A percentile compares a stretch with the other conserved stretches of the same genome.
Evolutionary conservation across 1,284 basidiomycete species (phyloP).

Genomic region (Moesziomyces globuligerus): DNA sequence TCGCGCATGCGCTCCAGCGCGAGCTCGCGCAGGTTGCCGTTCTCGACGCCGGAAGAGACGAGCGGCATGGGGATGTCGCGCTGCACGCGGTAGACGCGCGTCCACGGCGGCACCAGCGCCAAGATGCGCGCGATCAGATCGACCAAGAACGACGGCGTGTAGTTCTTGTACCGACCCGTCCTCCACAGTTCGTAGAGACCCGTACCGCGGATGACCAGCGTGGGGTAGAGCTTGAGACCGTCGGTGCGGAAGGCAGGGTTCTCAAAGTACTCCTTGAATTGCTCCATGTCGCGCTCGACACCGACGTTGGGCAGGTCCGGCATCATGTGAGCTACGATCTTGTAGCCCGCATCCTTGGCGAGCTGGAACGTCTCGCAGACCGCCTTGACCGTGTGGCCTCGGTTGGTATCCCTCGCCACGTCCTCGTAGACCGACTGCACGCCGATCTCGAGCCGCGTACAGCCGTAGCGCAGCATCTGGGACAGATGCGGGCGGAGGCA

Average conservation of each 20-base stretch:
- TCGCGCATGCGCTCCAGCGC: slow-evolving; percentile 98
- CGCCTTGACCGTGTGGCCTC: slow-evolving; percentile 92
- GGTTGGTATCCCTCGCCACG: slow-evolving; percentile 96
- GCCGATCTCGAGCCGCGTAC: slow-evolving; percentile 96
- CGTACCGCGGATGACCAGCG: slow-evolving; percentile 96
- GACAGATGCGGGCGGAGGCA: slow-evolving; percentile 96
- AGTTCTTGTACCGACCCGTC: slow-evolving; percentile 97
- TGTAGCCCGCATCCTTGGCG: slow-evolving; percentile 98
- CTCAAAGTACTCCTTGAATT: slow-evolving; percentile 98
- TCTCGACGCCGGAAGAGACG: slow-evolving; percentile 92
- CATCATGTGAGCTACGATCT: slow-evolving; percentile 75
- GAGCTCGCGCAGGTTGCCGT: slow-evolving; percentile 95
- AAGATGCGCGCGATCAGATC: slow-evolving; percentile 96
- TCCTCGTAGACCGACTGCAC: slow-evolving; percentile 99
- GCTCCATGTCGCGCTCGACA: slow-evolving; percentile 94
- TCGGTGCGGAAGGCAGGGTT: slow-evolving; percentile 97
- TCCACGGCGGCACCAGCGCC: slow-evolving; percentile 98
- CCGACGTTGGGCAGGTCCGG: slow-evolving; percentile 89
- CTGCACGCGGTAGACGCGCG: slow-evolving; percentile 90
- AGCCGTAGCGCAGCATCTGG: slow-evolving; percentile 98
- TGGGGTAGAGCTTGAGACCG: slow-evolving; percentile 98
- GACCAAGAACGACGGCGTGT: slow-evolving; percentile 96
- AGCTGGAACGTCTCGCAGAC: slow-evolving; percentile 98
- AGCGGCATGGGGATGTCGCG: slow-evolving; percentile 65
- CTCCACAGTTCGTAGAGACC: slow-evolving; percentile 97